These are phyloP conservation scores for Starmerella potacharoeniae DNA, from an alignment of 805 yeast genomes.

Conservation along the genomic window DNA sequence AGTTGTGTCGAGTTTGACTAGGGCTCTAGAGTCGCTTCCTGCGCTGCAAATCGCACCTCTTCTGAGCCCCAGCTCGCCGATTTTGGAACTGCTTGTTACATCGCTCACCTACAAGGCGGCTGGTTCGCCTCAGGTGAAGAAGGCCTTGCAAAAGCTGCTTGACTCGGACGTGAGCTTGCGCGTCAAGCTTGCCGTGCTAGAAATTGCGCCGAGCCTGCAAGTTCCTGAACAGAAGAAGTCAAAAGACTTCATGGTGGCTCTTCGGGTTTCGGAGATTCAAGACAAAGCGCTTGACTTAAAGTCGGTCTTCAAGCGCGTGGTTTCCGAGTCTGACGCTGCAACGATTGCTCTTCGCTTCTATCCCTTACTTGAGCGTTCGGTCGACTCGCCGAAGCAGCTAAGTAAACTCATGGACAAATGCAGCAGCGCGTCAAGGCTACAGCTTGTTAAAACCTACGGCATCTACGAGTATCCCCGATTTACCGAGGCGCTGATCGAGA, in stretches of 20 bases:
- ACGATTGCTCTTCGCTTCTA: slow-evolving; percentile 11
- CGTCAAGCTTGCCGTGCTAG: neutral
- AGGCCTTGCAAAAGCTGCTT: neutral
- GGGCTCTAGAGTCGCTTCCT: slow-evolving; percentile 11
- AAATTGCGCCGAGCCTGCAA: neutral
- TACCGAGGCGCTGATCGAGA: slow-evolving; percentile 6
- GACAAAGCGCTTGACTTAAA: neutral
- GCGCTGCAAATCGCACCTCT: slow-evolving; percentile 12
- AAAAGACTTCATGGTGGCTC: neutral
- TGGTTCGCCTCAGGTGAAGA: neutral
- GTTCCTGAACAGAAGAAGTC: neutral
- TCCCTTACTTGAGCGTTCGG: slow-evolving; percentile 5
- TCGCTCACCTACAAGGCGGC: neutral
- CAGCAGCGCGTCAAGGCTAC: neutral
- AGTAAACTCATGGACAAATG: neutral
- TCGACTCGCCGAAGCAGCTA: neutral
- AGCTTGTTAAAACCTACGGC: neutral
- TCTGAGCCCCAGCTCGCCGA: neutral
- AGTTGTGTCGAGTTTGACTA: neutral
- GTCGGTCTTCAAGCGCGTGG: neutral
- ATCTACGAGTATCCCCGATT: slow-evolving; percentile 6
- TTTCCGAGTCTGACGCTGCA: neutral
- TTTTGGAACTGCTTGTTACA: neutral
- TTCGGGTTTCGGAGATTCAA: slow-evolving; percentile 1
- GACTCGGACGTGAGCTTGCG: neutral